Evolutionary conservation across 2,329 filamentous ascomycete genomes (phyloP), one percentile per base, ranked within the genome.

Genomic region (Colletotrichum destructivum): DNA sequence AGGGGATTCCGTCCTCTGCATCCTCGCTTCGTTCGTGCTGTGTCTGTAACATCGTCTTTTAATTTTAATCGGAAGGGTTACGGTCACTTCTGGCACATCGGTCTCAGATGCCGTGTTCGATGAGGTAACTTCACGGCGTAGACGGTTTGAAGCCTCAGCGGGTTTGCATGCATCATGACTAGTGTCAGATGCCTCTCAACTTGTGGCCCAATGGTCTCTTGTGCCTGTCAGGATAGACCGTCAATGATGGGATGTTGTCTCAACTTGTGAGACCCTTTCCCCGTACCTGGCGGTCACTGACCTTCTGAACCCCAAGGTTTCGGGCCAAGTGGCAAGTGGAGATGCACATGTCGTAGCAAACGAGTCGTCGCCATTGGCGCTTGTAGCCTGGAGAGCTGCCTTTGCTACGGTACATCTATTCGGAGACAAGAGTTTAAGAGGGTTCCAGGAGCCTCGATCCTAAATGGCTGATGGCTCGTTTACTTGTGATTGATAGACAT

Each of bases 401-500:
- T 51, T 62, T 18, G 21, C 38, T 46, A 59, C 40, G 54, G 35
- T n/a, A 56, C 26, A 31, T 5, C 26, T 31, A 31, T 13, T 55
- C 35, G 52, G 31, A 56, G n/a, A 42, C 40, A 57, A 23, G 5
- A 60, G 47, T 42, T n/a, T 8, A 52, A 35, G 26, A 42, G 54
- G 54, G 62, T 49, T 63, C 26, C 57, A 42, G 15, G 35, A 60
- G 44, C 35, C 64, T 57, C 55, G 35, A 57, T 52, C 46, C 18
- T 13, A 42, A 23, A 55, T 54, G 69, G 54, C 46, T 60, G 21
- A 18, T 42, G 12, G 54, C 26, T 54, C 54, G 46, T 69, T 69
- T 49, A 72, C 69, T 44, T 69, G 69, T 72, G 69, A 72, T 72
- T 72, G 54, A 69, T 69, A 64, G 69, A 72, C 59, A 69, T 47